Evolutionary conservation across 2,329 filamentous ascomycete genomes (phyloP).

Genomic region (Calcarisporium arbuscula): DNA sequence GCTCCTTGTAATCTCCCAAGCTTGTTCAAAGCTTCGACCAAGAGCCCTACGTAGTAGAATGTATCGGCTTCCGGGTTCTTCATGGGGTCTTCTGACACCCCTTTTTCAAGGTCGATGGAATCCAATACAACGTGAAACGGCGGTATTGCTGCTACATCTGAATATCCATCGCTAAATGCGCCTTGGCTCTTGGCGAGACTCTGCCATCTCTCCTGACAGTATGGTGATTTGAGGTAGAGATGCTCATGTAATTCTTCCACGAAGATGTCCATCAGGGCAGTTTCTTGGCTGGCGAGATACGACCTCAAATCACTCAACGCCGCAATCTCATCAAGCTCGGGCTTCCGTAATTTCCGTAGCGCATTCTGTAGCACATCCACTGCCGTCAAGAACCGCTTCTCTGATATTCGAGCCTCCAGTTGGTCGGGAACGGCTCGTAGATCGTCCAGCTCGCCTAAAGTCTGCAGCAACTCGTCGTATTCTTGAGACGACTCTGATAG

Average conservation of each 20-base stretch:
- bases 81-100: conserved; percentile 76
- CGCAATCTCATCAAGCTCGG: conserved; percentile 86
- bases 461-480: conserved; percentile 84
- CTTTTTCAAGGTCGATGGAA: conserved; percentile 51
- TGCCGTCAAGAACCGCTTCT: conserved; percentile 89
- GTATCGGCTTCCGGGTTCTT: conserved; percentile 94
- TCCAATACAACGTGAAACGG: conserved; percentile 58
- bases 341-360: conserved; percentile 73
- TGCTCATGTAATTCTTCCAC: conserved; percentile 98
- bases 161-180: conserved; percentile 40
- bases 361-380: conserved; percentile 89
- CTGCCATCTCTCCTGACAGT: conserved; percentile 96
- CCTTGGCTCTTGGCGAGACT: conserved; percentile 64
- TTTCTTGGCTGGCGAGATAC: conserved; percentile 91
- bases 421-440: conserved; percentile 85
- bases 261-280: conserved; percentile 83
- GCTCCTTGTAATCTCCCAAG: conserved; percentile 80
- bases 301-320: conserved; percentile 78
- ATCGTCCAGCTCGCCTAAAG: conserved; percentile 78
- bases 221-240: conserved; percentile 93
- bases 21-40: conserved; percentile 86
- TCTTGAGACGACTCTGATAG: conserved; percentile 80
- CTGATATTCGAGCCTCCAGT: conserved; percentile 88
- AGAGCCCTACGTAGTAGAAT: conserved; percentile 82
- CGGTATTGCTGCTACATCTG: conserved; percentile 36